phyloP scores from a whole-genome alignment of 1,139 yeast species.

The Yamadazyma mexicana region DNA sequence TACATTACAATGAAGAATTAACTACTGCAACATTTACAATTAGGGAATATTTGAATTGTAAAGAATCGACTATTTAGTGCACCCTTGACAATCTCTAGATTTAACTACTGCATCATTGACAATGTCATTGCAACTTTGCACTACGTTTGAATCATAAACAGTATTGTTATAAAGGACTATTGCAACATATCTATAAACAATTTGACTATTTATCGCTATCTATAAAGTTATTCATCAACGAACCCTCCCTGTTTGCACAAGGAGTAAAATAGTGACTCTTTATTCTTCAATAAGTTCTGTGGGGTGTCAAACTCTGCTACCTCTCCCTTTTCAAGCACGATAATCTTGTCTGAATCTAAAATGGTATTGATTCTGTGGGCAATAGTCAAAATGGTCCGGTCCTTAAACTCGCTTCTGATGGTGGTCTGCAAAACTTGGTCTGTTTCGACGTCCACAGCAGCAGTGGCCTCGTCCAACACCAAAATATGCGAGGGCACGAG shows the following conservation, averaged over 20 bases:
- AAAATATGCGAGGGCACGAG: constrained; percentile 32
- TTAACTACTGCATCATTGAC: too few species aligned
- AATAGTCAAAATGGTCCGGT: constrained; percentile 36
- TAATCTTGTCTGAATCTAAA: constrained; percentile 33
- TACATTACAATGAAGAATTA: too few species aligned
- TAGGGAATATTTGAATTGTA: too few species aligned
- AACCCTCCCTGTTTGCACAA: constrained; percentile 25
- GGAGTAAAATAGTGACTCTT: constrained; percentile 27
- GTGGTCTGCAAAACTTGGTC: constrained; percentile 37
- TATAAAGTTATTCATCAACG: not conserved
- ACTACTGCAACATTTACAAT: too few species aligned
- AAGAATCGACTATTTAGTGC: too few species aligned
- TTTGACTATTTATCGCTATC: not conserved
- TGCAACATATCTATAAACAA: not conserved
- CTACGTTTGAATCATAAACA: too few species aligned
- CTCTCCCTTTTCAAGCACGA: constrained; percentile 33
- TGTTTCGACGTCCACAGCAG: constrained; percentile 39
- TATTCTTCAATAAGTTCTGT: constrained; percentile 23
- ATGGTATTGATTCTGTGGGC: constrained; percentile 40
- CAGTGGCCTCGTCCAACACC: constrained; percentile 40
- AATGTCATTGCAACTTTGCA: too few species aligned
- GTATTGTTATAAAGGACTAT: too few species aligned
- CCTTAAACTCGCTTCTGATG: constrained; percentile 30
- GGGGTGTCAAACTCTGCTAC: constrained; percentile 36
- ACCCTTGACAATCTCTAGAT: too few species aligned